phyloP scores from a whole-genome alignment of 73 alveolate genomes.

The Tetrahymena malaccensis region DNA sequence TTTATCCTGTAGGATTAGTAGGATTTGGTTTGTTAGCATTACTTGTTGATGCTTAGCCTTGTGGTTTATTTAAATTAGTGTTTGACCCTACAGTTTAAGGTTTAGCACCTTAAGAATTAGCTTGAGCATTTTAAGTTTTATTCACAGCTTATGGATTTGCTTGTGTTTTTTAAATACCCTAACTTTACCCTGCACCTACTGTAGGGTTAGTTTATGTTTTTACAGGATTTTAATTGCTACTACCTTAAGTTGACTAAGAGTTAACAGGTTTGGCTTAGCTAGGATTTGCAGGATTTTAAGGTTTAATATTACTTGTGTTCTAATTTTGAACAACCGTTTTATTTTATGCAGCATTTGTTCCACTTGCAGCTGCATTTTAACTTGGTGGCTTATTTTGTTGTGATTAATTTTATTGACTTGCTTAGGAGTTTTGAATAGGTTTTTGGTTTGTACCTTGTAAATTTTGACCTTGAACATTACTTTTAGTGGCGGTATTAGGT shows the following conservation, averaged over 20 bases:
- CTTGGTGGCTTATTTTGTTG: neutral
- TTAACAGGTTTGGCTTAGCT: neutral
- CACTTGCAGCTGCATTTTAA: neutral
- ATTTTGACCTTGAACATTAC: neutral
- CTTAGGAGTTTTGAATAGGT: neutral
- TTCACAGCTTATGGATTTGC: neutral
- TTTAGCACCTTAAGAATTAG: neutral
- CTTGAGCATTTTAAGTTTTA: too few relatives aligned
- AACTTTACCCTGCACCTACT: neutral
- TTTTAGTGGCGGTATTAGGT: neutral
- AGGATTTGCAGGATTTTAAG: neutral
- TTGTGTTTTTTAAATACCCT: neutral
- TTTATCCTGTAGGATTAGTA: neutral
- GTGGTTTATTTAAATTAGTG: neutral
- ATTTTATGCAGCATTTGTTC: neutral
- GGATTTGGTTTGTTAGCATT: neutral
- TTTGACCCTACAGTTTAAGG: neutral
- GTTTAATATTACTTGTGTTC: neutral
- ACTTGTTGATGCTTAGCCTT: neutral
- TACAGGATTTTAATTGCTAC: neutral
- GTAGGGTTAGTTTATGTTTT: neutral
- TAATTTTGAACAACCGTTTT: neutral
- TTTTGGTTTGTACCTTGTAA: neutral
- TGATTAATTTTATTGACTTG: too few relatives aligned
- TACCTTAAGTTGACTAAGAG: neutral